phyloP scores from a whole-genome alignment of 1,284 basidiomycete genomes.

The Phaffia rhodozyma region DNA sequence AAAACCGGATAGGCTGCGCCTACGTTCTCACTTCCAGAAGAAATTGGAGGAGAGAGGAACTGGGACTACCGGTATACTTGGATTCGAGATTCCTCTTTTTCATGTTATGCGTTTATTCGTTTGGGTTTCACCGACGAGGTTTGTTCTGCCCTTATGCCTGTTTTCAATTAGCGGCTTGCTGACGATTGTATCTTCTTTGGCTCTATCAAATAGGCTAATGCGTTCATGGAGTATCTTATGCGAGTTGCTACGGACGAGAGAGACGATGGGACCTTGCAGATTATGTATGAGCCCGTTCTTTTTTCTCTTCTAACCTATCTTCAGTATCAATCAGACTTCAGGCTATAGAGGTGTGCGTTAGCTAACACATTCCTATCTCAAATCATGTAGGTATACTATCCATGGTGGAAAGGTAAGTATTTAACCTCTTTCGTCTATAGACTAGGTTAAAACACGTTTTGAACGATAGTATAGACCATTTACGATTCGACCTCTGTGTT shows the following conservation, averaged over 20 bases:
- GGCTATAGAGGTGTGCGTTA: constrained; percentile 38
- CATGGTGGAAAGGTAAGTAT: too few species aligned
- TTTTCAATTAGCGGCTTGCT: too few species aligned
- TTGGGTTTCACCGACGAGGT: constrained; percentile 75
- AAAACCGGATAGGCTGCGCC: constrained; percentile 44
- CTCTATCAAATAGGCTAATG: constrained; percentile 19
- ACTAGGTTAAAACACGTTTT: too few species aligned
- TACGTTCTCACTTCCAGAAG: constrained; percentile 83
- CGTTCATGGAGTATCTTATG: constrained; percentile 52
- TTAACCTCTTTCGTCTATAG: too few species aligned
- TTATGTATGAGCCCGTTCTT: constrained; percentile 35
- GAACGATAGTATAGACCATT: background rate
- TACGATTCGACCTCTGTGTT: background rate
- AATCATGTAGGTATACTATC: too few species aligned
- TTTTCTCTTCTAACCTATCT: too few species aligned
- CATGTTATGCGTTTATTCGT: constrained; percentile 65
- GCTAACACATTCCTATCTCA: too few species aligned
- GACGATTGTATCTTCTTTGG: too few species aligned
- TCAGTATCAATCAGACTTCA: constrained; percentile 21
- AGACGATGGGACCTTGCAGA: constrained; percentile 75
- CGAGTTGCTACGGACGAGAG: constrained; percentile 54
- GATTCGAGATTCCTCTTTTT: constrained; percentile 77
- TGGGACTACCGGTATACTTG: constrained; percentile 30
- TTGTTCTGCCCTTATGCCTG: too few species aligned
- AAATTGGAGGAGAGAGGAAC: constrained; percentile 52